Conservation (phyloP, 2,329 filamentous ascomycete species). For the Fusarium haematococcum region DNA sequence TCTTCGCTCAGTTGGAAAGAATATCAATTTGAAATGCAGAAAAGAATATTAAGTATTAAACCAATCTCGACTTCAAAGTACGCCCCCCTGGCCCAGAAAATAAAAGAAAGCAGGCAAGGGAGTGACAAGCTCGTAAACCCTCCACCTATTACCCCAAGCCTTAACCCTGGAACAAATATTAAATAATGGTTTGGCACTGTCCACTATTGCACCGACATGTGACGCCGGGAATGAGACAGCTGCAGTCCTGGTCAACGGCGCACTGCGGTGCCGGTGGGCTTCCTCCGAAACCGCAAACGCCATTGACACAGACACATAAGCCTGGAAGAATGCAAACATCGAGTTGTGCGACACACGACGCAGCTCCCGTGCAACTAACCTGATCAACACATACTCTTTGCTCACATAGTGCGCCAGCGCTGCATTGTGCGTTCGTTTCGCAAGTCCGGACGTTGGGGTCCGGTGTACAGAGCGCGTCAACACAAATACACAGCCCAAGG, state of each 20-base stretch:
- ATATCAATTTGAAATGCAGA: neutral
- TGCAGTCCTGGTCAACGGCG: neutral
- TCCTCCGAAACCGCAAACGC: neutral
- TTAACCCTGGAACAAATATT: neutral
- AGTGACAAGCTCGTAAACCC: neutral
- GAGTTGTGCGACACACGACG: neutral
- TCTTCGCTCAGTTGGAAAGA: neutral
- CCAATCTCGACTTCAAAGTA: neutral
- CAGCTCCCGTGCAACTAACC: neutral
- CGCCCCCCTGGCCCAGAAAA: neutral
- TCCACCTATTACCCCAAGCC: neutral
- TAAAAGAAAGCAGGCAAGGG: neutral
- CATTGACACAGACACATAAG: neutral
- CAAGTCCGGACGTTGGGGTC: neutral
- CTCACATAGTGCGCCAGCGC: conserved; percentile 6
- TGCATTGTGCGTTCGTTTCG: neutral
- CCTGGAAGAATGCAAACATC: neutral
- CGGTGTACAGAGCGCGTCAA: conserved; percentile 20
- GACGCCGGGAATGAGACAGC: neutral
- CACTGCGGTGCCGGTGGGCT: neutral
- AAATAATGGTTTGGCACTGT: neutral
- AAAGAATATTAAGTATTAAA: neutral
- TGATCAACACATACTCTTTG: conserved; percentile 4
- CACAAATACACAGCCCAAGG: conserved; percentile 25
- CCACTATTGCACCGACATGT: neutral